Evolutionary conservation across 345 rosid genomes (phyloP).

Genomic region (Pugionium dolabratum): DNA sequence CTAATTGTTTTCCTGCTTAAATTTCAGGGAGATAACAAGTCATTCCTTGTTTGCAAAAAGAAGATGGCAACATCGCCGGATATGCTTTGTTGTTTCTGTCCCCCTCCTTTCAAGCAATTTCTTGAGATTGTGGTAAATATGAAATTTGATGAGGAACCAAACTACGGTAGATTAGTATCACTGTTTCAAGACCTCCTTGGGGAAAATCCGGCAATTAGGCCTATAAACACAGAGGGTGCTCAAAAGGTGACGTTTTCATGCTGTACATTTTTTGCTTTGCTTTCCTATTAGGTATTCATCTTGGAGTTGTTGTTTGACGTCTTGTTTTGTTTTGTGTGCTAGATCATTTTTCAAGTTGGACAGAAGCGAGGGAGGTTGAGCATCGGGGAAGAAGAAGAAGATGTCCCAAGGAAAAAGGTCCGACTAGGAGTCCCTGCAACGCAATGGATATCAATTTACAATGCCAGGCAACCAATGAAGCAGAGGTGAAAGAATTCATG

Average conservation of each 20-base stretch:
- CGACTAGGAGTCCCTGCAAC: constrained; percentile 96
- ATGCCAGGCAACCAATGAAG: constrained; percentile 94
- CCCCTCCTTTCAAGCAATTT: constrained; percentile 76
- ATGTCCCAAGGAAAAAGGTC: constrained; percentile 84
- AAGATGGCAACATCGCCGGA: constrained; percentile 94
- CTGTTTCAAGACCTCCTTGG: constrained; percentile 75
- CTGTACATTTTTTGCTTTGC: constrained; percentile 17
- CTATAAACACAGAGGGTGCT: constrained; percentile 95
- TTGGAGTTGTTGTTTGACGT: constrained; percentile 23
- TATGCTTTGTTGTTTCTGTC: constrained; percentile 88
- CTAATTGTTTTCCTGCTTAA: constrained; percentile 35
- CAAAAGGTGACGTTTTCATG: constrained; percentile 61
- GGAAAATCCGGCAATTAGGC: constrained; percentile 75
- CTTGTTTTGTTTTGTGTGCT: constrained; percentile 15
- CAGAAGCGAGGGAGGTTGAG: constrained; percentile 89
- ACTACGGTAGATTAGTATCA: constrained; percentile 82
- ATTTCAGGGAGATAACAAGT: constrained; percentile 91
- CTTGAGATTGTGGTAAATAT: constrained; percentile 90
- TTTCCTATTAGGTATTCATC: constrained; percentile 13
- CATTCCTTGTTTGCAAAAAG: constrained; percentile 94
- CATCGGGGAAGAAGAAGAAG: constrained; percentile 85
- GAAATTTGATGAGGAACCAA: constrained; percentile 95
- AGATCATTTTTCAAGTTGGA: constrained; percentile 87
- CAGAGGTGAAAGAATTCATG: constrained; percentile 62
- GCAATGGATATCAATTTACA: constrained; percentile 95